These are phyloP conservation scores for Phaeosphaeria sp. DNA, from an alignment of 2,329 filamentous ascomycete genomes.

Conservation along the genomic window DNA sequence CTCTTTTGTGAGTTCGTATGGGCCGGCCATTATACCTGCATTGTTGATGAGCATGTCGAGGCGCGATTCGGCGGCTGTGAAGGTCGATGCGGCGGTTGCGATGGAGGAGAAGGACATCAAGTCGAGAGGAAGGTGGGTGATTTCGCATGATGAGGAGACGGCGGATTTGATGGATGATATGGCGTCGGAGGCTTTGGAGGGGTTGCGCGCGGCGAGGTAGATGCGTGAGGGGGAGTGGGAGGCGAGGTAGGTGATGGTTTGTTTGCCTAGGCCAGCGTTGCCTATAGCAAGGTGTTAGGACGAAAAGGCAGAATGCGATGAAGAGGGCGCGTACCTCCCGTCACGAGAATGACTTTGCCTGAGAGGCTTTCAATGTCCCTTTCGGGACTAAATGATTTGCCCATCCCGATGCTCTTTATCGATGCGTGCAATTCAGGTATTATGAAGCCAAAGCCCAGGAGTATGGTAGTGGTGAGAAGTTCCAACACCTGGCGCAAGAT, in stretches of 20 bases:
- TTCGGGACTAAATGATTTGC: conserved; percentile 34
- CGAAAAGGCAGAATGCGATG: neutral
- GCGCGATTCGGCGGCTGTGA: conserved; percentile 45
- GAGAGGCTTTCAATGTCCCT: conserved; percentile 30
- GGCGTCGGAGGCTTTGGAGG: conserved; percentile 50
- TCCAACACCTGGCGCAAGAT: conserved; percentile 9
- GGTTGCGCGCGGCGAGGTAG: conserved; percentile 55
- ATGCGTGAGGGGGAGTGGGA: conserved; percentile 54
- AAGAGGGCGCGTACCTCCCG: conserved; percentile 35
- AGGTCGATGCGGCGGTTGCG: conserved; percentile 42
- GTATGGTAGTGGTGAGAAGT: neutral
- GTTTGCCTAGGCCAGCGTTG: conserved; percentile 56
- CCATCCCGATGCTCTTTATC: conserved; percentile 17
- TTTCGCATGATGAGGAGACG: conserved; percentile 42
- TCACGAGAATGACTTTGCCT: conserved; percentile 45
- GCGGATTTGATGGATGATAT: conserved; percentile 48
- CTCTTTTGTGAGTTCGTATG: conserved; percentile 51
- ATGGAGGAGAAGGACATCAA: conserved; percentile 52
- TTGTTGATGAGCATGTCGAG: conserved; percentile 58
- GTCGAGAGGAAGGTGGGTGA: conserved; percentile 51
- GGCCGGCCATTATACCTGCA: conserved; percentile 52
- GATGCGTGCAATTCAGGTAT: conserved; percentile 10
- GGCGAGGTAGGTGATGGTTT: conserved; percentile 53
- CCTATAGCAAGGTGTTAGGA: conserved; percentile 31
- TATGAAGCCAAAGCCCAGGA: conserved; percentile 15